Evolutionary conservation across 768 basidiomycete species (phyloP), one percentile per base, ranked within the genome.

Genomic region (Fomitopsis pulvina): DNA sequence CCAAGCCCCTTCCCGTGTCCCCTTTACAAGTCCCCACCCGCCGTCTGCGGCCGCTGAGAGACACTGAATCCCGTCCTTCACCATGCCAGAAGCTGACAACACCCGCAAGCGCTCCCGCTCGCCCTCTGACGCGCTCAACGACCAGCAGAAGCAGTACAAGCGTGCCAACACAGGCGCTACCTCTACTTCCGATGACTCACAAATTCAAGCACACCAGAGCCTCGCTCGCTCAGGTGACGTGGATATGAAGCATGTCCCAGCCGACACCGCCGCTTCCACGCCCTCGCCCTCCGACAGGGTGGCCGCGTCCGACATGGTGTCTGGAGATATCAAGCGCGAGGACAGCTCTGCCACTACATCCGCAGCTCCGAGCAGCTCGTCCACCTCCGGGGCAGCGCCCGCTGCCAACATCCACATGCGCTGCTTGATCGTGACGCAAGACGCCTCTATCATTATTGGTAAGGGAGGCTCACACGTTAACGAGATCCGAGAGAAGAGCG

Each of bases 401-500:
- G 81, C 88, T 16, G 85, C 87, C 27, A 83, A 82, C 69, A 99
- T 99, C 60, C 88, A 94, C 62, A 95, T 99, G 92, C 84, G 95
- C 41, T 94, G 92, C 66, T 75, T 99, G 61, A 99, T 99, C 64
- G 96, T 99, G 59, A 98, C 96, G 9, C 94, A 97, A 70, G 96
- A 99, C 69, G 96, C 96, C 11, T 94, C 92, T 48, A 95, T 99
- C 70, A 98, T 98, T 73, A 99, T 99, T 57, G 96, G 96, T 30
- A 92, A 92, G 69, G 88, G 76, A 44, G 95, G 95, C 56, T 80
- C 87, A 39, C 96, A 98, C 70, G 94, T 99, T 59, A 97, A 96
- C 61, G 96, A 99, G 69, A 98, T 99, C 55, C 78, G 96, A 53
- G 96, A 98, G 68, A 96, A 95, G 75, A 93, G 91, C 57, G 92